A percentile compares a stretch with the other conserved stretches of the same genome.
These are phyloP conservation scores for Leccinum subspadiceum DNA, from an alignment of 1,284 basidiomycete species.

Conservation along the genomic window DNA sequence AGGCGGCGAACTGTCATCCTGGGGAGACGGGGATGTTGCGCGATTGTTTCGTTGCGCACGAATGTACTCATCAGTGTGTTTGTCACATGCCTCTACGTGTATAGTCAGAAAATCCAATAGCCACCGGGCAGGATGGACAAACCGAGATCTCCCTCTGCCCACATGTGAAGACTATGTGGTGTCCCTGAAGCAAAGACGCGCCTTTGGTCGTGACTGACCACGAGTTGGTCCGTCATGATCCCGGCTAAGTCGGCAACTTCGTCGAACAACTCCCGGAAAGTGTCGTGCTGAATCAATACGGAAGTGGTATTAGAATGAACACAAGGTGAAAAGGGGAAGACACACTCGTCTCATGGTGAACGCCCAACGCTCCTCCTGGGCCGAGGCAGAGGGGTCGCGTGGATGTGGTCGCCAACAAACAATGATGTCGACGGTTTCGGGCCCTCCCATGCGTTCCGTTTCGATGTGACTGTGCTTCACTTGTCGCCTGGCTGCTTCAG, in stretches of 20 bases:
- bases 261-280: conserved; percentile 60
- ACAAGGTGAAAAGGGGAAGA: conserved; percentile 7
- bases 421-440: conserved; percentile 48
- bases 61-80: conserved; percentile 58
- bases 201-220: conserved; percentile 57
- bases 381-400: conserved; percentile 39
- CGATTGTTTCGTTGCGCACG: conserved; percentile 40
- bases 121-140: conserved; percentile 20
- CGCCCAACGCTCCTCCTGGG: conserved; percentile 41
- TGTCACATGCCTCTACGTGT: conserved; percentile 59
- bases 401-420: conserved; percentile 69
- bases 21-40: conserved; percentile 26
- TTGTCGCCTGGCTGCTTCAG: conserved; percentile 35
- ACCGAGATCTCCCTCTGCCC: conserved; percentile 66
- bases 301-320: background rate
- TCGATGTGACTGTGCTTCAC: conserved; percentile 18
- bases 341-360: conserved; percentile 61
- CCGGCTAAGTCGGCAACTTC: conserved; percentile 57
- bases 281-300: conserved; percentile 47
- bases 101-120: conserved; percentile 11
- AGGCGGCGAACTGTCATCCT: conserved; percentile 16
- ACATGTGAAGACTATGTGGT: conserved; percentile 61
- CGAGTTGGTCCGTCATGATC: conserved; percentile 48
- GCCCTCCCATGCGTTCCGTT: conserved; percentile 32
- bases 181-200: conserved; percentile 67